Base-by-base conservation (phyloP, 2,329 filamentous ascomycete genomes). In the Alternaria sp. region DNA sequence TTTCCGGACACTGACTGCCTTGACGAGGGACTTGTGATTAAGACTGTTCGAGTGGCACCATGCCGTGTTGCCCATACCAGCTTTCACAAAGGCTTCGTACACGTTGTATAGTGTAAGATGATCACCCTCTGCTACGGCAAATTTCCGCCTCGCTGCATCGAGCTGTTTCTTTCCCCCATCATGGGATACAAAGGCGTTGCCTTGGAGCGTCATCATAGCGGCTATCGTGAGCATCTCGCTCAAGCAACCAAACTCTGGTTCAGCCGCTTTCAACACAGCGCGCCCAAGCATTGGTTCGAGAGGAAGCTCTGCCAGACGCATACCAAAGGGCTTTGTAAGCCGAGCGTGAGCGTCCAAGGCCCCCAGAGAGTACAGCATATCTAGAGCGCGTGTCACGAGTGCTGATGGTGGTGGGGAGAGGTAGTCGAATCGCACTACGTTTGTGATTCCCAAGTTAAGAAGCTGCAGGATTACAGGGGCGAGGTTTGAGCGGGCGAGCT, bases 231-330 rank as follows among this genome's bases (percentile, higher is more conserved):
- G 85, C 54, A 98, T 91, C 78, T 97, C 94, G 74, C 88, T 90
- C 12, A 97, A 81, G 68, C 94, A 97, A 38, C 85, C 85, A 79
- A 97, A 96, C 0, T 85, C 84, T 2, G 67, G 62, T 22, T 56
- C 55, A 5, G 87, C 82, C 0, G 94, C 91, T 18, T 89, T 87
- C 9, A 98, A 87, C 5, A 97, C 84, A 0, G 91, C 92, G 80
- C 94, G 96, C 7, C 91, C 92, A 86, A 97, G 95, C 93, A 97
- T 97, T 0, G 95, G 95, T 69, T 97, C 93, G 8, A 98, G 87
- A 0, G 94, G 91, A 44, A 99, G 83, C 77, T 98, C 94, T 0
- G 95, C 94, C 93, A 98, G 97, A 44, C 92, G 87, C 62, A 88
- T 84, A 1, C 95, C 95, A n/a, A 97, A 83, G 0, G 95, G 94